Conservation (phyloP, 768 basidiomycete genomes). For the Boletus insuetus region DNA sequence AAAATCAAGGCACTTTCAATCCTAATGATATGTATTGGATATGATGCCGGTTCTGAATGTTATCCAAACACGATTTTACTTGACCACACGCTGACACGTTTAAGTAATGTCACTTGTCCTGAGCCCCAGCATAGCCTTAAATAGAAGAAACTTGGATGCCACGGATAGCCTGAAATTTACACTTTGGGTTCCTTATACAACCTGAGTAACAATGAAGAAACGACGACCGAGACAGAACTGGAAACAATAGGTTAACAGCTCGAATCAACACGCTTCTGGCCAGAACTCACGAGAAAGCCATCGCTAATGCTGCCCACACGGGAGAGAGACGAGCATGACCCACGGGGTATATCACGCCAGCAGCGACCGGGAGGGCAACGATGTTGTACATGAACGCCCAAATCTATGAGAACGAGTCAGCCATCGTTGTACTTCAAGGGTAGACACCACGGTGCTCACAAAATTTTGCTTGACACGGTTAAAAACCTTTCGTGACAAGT, state of each 20-base stretch:
- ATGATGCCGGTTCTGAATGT: no score
- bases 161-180: neutral
- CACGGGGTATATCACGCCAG: slow-evolving; percentile 72
- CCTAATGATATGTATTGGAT: no score
- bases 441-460: slow-evolving; percentile 38
- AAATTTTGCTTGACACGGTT: slow-evolving; percentile 74
- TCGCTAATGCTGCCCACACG: slow-evolving; percentile 78
- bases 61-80: no score
- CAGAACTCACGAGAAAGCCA: slow-evolving; percentile 68
- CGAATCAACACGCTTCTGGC: neutral
- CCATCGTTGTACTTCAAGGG: neutral
- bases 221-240: slow-evolving; percentile 62
- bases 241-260: neutral
- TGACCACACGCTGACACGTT: no score
- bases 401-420: slow-evolving; percentile 34
- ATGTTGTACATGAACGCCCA: slow-evolving; percentile 73
- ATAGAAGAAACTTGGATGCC: no score
- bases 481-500: slow-evolving; percentile 64
- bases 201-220: slow-evolving; percentile 57
- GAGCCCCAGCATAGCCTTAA: no score
- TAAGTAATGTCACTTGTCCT: no score
- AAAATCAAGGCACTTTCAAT: no score
- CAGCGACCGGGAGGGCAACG: slow-evolving; percentile 69
- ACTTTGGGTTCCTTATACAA: slow-evolving; percentile 42
- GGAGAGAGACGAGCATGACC: slow-evolving; percentile 64